Evolutionary conservation across 2,329 filamentous ascomycete species (phyloP).

Genomic region (Colletotrichum sp.): DNA sequence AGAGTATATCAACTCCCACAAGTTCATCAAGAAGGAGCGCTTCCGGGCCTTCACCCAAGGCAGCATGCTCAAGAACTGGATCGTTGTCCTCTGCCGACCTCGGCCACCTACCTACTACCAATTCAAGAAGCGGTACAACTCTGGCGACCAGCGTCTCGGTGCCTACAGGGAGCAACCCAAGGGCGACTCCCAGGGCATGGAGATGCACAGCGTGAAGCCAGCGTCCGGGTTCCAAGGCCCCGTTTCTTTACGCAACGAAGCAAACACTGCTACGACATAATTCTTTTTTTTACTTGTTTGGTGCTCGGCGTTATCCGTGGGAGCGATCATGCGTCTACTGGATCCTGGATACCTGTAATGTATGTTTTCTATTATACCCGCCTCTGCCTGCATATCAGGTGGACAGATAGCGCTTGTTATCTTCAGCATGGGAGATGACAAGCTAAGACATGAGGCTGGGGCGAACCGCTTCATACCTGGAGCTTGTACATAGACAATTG

Average conservation of each 20-base stretch:
- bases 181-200: constrained; percentile 62
- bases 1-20: constrained; percentile 95
- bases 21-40: constrained; percentile 90
- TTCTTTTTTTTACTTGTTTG: not conserved
- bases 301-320: constrained; percentile 3
- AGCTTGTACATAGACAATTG: constrained; percentile 7
- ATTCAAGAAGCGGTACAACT: constrained; percentile 79
- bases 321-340: constrained; percentile 14
- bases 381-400: not conserved
- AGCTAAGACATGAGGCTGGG: not conserved
- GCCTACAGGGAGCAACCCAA: constrained; percentile 43
- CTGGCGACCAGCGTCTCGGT: constrained; percentile 86
- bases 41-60: constrained; percentile 90
- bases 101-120: constrained; percentile 86
- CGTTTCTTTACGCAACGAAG: constrained; percentile 44
- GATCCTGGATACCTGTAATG: constrained; percentile 24
- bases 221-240: constrained; percentile 59
- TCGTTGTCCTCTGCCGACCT: constrained; percentile 81
- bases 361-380: constrained; percentile 23
- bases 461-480: not conserved
- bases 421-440: not conserved
- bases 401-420: not conserved
- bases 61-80: constrained; percentile 77
- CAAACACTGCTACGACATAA: constrained; percentile 16
- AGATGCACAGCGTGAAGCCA: constrained; percentile 73